Conservation (phyloP, 2,329 filamentous ascomycete genomes). For the Huntiella abstrusa region DNA sequence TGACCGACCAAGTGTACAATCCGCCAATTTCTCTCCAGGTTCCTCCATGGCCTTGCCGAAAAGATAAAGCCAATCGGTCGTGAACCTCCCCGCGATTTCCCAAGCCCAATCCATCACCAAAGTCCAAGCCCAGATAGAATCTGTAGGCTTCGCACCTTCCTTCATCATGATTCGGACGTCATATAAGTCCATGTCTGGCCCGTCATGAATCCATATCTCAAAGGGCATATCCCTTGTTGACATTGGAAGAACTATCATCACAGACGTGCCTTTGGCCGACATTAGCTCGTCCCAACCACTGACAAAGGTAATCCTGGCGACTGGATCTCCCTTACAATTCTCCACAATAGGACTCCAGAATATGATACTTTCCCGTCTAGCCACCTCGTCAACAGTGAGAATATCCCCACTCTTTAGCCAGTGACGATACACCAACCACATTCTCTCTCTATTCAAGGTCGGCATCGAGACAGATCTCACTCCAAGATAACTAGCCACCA, state of each 20-base stretch:
- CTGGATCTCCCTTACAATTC: constrained; percentile 15
- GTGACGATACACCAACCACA: constrained; percentile 53
- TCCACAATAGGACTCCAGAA: constrained; percentile 19
- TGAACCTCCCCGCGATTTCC: constrained; percentile 14
- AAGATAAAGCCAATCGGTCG: neutral
- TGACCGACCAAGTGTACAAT: neutral
- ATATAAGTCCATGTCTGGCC: constrained; percentile 10
- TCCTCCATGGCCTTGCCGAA: neutral
- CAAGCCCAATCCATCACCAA: constrained; percentile 21
- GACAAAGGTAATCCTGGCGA: constrained; percentile 24
- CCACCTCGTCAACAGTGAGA: constrained; percentile 46
- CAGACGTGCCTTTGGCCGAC: neutral
- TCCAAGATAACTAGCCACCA: constrained; percentile 71
- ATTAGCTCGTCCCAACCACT: constrained; percentile 23
- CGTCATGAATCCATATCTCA: constrained; percentile 4
- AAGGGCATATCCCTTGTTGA: constrained; percentile 13
- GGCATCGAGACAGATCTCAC: constrained; percentile 52
- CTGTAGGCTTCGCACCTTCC: constrained; percentile 15
- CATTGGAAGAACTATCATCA: constrained; percentile 14
- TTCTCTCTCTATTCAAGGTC: constrained; percentile 64
- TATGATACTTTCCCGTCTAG: constrained; percentile 45
- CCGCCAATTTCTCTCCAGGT: neutral
- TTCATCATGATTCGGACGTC: constrained; percentile 21
- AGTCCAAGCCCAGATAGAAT: constrained; percentile 21
- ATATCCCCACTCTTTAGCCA: constrained; percentile 30